Conservation (phyloP, 2,329 filamentous ascomycete genomes). For the Achaetomium macrosporum region DNA sequence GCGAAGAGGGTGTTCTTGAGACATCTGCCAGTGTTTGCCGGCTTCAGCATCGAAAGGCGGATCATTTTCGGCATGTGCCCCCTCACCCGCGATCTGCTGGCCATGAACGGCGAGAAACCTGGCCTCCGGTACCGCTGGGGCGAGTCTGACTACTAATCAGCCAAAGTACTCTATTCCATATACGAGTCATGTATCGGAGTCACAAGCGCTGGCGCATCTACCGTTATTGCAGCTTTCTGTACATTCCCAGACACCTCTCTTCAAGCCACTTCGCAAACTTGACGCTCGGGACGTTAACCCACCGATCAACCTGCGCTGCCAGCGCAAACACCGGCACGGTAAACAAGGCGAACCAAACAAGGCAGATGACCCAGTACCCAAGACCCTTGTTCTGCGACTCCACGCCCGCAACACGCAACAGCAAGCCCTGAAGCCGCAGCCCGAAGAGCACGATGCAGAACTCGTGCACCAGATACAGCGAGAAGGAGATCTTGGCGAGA, state of each 20-base stretch:
- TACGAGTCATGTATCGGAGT: too few relatives aligned
- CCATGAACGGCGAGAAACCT: too few relatives aligned
- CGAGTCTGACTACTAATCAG: too few relatives aligned
- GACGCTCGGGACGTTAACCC: conserved; percentile 5
- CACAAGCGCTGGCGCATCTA: too few relatives aligned
- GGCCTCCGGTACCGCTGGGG: too few relatives aligned
- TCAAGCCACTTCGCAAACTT: conserved; percentile 7
- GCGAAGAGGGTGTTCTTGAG: too few relatives aligned
- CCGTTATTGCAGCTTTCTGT: background rate
- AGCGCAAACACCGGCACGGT: conserved; percentile 2
- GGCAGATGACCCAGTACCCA: background rate
- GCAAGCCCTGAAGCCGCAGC: background rate
- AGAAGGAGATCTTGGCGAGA: conserved; percentile 1
- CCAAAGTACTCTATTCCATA: too few relatives aligned
- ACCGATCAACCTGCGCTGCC: conserved; percentile 6
- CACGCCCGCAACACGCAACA: background rate
- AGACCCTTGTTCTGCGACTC: background rate
- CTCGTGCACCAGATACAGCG: conserved; percentile 8
- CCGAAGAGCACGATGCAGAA: conserved; percentile 6
- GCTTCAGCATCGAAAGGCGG: too few relatives aligned
- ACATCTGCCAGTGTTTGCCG: too few relatives aligned
- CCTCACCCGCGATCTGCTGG: too few relatives aligned
- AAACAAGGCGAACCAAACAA: conserved; percentile 1
- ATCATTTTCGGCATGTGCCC: too few relatives aligned
- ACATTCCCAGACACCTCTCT: conserved; percentile 1